Evolutionary conservation across 2,329 filamentous ascomycete species (phyloP).

Genomic region (Raffaelea albimanens): DNA sequence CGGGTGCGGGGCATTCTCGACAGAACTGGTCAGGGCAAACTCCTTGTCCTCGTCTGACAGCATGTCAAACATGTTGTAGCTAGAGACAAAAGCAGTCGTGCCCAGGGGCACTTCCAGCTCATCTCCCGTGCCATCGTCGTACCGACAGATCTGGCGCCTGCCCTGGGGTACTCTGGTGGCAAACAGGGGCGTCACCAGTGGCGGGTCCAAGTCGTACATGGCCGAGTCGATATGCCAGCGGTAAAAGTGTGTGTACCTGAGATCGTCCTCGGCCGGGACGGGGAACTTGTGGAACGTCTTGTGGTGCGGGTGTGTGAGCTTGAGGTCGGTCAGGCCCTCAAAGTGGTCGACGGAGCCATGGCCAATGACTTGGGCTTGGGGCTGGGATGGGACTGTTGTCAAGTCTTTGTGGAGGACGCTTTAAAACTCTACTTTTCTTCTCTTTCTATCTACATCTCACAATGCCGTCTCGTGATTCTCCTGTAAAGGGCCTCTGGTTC

Average conservation of each 20-base stretch:
- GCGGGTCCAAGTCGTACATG: constrained; percentile 64
- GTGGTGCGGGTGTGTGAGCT: constrained; percentile 65
- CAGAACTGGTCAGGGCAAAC: constrained; percentile 53
- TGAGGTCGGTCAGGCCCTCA: constrained; percentile 60
- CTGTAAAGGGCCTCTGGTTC: constrained; percentile 8
- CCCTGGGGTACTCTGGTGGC: constrained; percentile 59
- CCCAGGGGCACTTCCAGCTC: constrained; percentile 62
- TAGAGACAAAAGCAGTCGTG: constrained; percentile 66
- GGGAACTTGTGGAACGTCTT: constrained; percentile 2
- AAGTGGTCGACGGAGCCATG: constrained; percentile 61
- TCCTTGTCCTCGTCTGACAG: constrained; percentile 56
- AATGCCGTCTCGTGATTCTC: neutral
- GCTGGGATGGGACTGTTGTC: constrained; percentile 72
- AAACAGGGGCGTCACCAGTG: constrained; percentile 60
- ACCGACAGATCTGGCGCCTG: constrained; percentile 43
- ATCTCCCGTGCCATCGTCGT: constrained; percentile 63
- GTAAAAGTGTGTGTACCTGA: constrained; percentile 48
- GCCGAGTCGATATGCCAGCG: constrained; percentile 74
- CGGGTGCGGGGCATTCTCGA: constrained; percentile 70
- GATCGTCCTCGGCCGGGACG: constrained; percentile 33
- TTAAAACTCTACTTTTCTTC: no score
- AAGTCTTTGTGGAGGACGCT: constrained; percentile 67
- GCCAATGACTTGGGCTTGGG: constrained; percentile 71
- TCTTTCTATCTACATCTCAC: no score
- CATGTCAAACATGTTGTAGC: constrained; percentile 59